Evolutionary conservation across 1,284 basidiomycete species (phyloP), one percentile per base, ranked within the genome.

Genomic region (Phellopilus nigrolimitatus): DNA sequence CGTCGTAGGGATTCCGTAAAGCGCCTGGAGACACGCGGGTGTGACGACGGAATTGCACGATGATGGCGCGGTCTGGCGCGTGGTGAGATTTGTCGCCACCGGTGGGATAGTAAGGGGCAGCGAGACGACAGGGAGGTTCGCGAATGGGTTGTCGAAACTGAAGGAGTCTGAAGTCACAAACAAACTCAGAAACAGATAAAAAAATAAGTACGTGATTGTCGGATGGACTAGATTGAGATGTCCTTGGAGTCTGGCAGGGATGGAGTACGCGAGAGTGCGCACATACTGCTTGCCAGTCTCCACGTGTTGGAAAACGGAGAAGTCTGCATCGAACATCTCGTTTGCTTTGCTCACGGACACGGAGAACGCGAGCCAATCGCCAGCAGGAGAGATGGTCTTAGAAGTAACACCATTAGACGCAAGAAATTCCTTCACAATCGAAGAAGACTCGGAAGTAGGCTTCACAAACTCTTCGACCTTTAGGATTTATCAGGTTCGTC

Each of bases 181-280:
- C 33, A n/a, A n/a, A 36, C 6, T 13, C 15, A 8, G 4, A 7
- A 7, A 36, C 7, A 36, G 33, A 4, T n/a, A 8, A 8, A 8
- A 4, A 37, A 37, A 8, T 15, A 37, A 54, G 5, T 39, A 59
- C 59, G 56, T 55, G 28, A 56, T 51, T 4, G 62, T 63, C 8
- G 66, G 66, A 47, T 68, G 65, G 6, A 67, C 60, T 22, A 60
- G 47, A 31, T 57, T 39, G 37, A 60, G 41, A 39, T 59, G 57
- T 9, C 56, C 53, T 33, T 57, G 45, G 30, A 60, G 52, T 13
- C 44, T 49, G 3, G 45, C 47, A 13, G 59, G 59, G 15, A 60
- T 56, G 13, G 59, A 60, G 52, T 60, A 60, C 3, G 56, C 49
- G 3, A 59, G 53, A 2, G 59, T 60, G 13, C 56, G 54, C 9